Percentiles rank a stretch among this genome's conserved stretches.
phyloP scores from a whole-genome alignment of 1,284 basidiomycete genomes.

The Rhodotorula sp. region DNA sequence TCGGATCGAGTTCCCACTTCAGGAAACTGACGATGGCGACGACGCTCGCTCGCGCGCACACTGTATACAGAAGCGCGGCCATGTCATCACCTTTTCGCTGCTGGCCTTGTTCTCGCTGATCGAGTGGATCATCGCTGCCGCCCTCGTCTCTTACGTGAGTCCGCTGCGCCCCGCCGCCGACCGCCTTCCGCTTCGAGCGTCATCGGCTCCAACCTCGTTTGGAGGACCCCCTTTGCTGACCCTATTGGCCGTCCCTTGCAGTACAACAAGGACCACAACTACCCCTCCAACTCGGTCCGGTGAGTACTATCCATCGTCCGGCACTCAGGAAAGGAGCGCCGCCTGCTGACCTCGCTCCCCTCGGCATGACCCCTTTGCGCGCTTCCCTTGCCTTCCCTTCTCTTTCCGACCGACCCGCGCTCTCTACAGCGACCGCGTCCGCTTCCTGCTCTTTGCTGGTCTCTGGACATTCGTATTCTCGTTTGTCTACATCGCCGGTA shows the following conservation, averaged over 20 bases:
- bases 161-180: neutral
- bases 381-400: neutral
- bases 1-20: neutral
- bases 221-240: neutral
- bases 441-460: constrained; percentile 41
- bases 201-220: neutral
- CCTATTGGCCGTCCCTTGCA: neutral
- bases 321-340: neutral
- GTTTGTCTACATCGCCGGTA: constrained; percentile 36
- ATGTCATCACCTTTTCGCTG: constrained; percentile 37
- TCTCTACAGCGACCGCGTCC: constrained; percentile 14
- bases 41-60: neutral
- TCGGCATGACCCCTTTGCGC: too few species aligned
- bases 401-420: neutral
- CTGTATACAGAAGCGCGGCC: constrained; percentile 36
- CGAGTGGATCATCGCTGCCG: constrained; percentile 41
- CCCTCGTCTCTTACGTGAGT: constrained; percentile 25
- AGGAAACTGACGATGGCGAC: neutral
- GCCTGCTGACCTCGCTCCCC: too few species aligned
- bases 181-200: neutral
- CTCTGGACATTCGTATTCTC: constrained; percentile 41
- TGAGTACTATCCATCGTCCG: neutral
- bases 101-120: constrained; percentile 41
- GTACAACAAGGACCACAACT: constrained; percentile 30
- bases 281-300: constrained; percentile 29